Evolutionary conservation across 371 early-diverging fungal genomes (phyloP).

Genomic region (Entomophthora muscae): DNA sequence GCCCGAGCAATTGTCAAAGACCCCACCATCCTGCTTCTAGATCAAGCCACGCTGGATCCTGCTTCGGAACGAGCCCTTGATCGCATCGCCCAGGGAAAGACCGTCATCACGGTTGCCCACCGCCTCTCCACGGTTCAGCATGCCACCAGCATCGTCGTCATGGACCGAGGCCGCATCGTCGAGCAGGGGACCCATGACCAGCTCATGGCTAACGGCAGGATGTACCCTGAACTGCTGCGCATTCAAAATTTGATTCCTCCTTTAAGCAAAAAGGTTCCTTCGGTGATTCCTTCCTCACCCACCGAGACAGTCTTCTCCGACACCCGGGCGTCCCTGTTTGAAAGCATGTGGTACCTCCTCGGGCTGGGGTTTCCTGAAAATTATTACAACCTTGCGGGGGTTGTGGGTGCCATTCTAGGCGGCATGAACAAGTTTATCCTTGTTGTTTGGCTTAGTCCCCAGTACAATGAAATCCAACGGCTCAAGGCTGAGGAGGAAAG

Average conservation of each 20-base stretch:
- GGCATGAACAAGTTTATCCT: slow-evolving; percentile 22
- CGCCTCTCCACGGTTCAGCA: slow-evolving; percentile 60
- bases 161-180: slow-evolving; percentile 45
- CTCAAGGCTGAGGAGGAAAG: too few relatives aligned
- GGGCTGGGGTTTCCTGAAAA: neutral
- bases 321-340: neutral
- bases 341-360: neutral
- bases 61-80: slow-evolving; percentile 69
- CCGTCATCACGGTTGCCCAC: slow-evolving; percentile 88
- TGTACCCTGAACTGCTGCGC: slow-evolving; percentile 29
- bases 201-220: slow-evolving; percentile 26
- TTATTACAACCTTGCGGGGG: slow-evolving; percentile 4
- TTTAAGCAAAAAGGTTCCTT: too few relatives aligned
- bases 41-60: slow-evolving; percentile 48
- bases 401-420: slow-evolving; percentile 13
- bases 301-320: neutral
- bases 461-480: slow-evolving; percentile 20
- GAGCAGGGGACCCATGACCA: slow-evolving; percentile 56
- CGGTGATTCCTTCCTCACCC: too few relatives aligned
- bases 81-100: slow-evolving; percentile 47
- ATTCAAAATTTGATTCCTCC: slow-evolving; percentile 37
- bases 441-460: slow-evolving; percentile 28
- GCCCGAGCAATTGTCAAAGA: slow-evolving; percentile 63
- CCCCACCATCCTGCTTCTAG: slow-evolving; percentile 35
- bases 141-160: slow-evolving; percentile 68